Percentiles rank a stretch among this genome's conserved stretches.
phyloP scores from a whole-genome alignment of 2,329 filamentous ascomycete genomes.

The Camillea tinctor region DNA sequence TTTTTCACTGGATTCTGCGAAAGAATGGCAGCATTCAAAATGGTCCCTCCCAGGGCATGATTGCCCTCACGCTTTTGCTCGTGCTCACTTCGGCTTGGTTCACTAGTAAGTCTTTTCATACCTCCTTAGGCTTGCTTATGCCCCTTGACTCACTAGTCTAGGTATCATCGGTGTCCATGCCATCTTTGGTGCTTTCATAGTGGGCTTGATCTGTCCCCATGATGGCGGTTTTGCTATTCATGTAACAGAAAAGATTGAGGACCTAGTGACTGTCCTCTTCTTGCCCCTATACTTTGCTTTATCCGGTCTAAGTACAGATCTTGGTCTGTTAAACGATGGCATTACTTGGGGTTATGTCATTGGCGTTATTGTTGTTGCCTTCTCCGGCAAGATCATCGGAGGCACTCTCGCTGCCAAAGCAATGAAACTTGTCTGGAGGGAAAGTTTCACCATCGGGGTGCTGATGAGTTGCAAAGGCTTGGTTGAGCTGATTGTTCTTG shows the following conservation, averaged over 20 bases:
- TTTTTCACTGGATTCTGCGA: slow-evolving; percentile 71
- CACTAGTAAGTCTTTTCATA: slow-evolving; percentile 34
- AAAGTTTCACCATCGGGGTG: slow-evolving; percentile 82
- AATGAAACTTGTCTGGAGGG: slow-evolving; percentile 82
- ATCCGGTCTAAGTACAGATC: slow-evolving; percentile 83
- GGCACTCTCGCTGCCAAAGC: slow-evolving; percentile 74
- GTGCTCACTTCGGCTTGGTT: slow-evolving; percentile 68
- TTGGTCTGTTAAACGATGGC: slow-evolving; percentile 78
- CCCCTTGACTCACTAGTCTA: slow-evolving; percentile 42
- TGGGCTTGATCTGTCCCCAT: slow-evolving; percentile 86
- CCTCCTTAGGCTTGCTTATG: background rate
- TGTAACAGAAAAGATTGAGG: slow-evolving; percentile 90
- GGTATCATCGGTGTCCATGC: slow-evolving; percentile 88
- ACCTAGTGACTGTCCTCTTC: slow-evolving; percentile 80
- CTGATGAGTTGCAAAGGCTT: slow-evolving; percentile 97
- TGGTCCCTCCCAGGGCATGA: slow-evolving; percentile 81
- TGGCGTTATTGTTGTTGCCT: slow-evolving; percentile 77
- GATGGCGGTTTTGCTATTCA: slow-evolving; percentile 89
- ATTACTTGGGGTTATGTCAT: slow-evolving; percentile 89
- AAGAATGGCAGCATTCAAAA: slow-evolving; percentile 78
- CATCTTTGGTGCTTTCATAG: slow-evolving; percentile 90
- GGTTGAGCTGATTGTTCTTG: slow-evolving; percentile 91
- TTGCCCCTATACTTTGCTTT: slow-evolving; percentile 91
- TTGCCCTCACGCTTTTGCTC: slow-evolving; percentile 78
- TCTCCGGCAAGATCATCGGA: slow-evolving; percentile 80